A percentile compares a stretch with the other conserved stretches of the same genome.
phyloP scores from a whole-genome alignment of 176 grass and related monocot species.

The Carex scoparia region DNA sequence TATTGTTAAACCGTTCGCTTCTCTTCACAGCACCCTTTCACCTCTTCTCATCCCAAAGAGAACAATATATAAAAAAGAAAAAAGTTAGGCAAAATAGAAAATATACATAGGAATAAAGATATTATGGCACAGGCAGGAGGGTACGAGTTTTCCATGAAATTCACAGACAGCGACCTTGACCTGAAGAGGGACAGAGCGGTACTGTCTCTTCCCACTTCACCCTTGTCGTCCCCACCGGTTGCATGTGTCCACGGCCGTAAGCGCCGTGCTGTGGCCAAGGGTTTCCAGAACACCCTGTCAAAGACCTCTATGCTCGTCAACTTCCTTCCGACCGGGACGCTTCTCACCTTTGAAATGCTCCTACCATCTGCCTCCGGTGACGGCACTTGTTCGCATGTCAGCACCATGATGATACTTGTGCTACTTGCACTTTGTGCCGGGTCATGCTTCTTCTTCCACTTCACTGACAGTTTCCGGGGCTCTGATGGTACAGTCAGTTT shows the following conservation, averaged over 20 bases:
- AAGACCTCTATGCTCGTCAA: constrained; percentile 70
- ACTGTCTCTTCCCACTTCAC: constrained; percentile 8
- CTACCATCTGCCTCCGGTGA: constrained; percentile 43
- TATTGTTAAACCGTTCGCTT: neutral
- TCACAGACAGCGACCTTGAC: neutral
- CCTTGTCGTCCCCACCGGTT: neutral
- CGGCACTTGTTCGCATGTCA: constrained; percentile 40
- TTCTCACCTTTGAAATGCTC: constrained; percentile 53
- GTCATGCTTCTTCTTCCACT: constrained; percentile 71
- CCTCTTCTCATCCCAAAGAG: neutral
- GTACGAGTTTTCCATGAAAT: neutral
- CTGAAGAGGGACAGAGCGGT: neutral
- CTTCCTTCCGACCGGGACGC: constrained; percentile 61
- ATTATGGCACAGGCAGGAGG: neutral
- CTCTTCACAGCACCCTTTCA: constrained; percentile 12
- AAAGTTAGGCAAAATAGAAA: neutral
- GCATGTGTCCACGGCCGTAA: constrained; percentile 16
- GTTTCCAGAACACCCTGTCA: constrained; percentile 47
- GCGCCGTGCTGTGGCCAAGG: constrained; percentile 37
- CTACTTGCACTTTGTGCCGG: constrained; percentile 45
- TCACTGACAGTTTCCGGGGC: constrained; percentile 62
- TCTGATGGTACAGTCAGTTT: constrained; percentile 30
- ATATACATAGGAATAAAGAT: neutral
- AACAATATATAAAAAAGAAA: neutral
- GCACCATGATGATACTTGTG: constrained; percentile 32